Evolutionary conservation across 345 rosid species (phyloP).

Genomic region (Eutrema japonicum): DNA sequence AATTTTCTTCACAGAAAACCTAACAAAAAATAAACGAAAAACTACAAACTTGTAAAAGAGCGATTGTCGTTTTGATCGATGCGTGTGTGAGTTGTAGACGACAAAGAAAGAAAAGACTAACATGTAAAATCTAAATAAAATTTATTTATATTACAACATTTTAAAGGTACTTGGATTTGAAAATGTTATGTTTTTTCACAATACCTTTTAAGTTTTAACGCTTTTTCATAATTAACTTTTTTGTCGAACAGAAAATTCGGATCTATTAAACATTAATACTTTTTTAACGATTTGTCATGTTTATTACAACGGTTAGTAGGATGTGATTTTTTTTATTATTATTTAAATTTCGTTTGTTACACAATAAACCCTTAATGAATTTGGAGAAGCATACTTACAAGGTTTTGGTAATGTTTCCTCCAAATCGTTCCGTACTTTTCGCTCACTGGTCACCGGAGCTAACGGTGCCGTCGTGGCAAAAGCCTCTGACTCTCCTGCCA

Average conservation of each 20-base stretch:
- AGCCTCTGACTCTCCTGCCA: slow-evolving; percentile 41
- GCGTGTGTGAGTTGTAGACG: neutral
- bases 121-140: neutral
- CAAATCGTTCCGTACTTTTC: slow-evolving; percentile 63
- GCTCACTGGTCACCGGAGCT: slow-evolving; percentile 68
- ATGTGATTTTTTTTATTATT: neutral
- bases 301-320: neutral
- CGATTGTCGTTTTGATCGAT: neutral
- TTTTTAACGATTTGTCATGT: neutral
- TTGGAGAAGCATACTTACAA: slow-evolving; percentile 47
- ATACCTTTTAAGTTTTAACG: too few species aligned
- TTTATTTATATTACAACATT: neutral
- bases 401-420: slow-evolving; percentile 78
- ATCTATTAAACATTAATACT: neutral
- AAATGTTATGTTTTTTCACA: too few species aligned
- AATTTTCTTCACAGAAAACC: neutral
- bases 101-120: too few species aligned
- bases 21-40: neutral
- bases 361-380: neutral
- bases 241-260: neutral
- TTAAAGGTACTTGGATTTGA: too few species aligned
- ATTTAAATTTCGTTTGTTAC: neutral
- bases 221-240: neutral
- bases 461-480: slow-evolving; percentile 62
- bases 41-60: too few species aligned